Evolutionary conservation across 2,329 filamentous ascomycete genomes (phyloP), one percentile per base, ranked within the genome.

Genomic region (Calonectria fujianensis): DNA sequence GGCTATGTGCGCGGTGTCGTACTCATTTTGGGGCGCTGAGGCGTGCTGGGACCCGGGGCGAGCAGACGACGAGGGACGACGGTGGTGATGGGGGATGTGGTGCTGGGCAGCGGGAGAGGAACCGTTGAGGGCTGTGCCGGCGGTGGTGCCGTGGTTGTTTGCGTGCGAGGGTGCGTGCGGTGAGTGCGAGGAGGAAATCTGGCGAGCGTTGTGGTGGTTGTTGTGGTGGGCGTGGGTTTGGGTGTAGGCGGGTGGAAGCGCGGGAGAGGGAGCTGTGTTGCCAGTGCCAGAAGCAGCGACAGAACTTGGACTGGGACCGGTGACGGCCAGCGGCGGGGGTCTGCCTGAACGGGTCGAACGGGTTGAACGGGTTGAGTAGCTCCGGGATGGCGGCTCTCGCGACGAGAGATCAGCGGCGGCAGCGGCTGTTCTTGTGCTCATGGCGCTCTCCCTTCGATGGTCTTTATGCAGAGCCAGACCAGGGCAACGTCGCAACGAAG

Each of bases 1-100:
- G 80, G 91, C 90, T 87, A 94, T 85, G 87, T 93, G 93, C 80
- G 90, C 88, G 80, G 93, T 90, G 86, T 96, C 95, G 88, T 93
- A 93, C 85, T 97, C 94, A 84, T 93, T 89, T 81, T 93, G 92
- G 70, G 87, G 86, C 68, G 86, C 80, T 54, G 86, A 79, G 71
- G 90, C 86, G 76, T 88, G 86, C 63, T 85, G 81, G 74, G 86
- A 85, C 76, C 86, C 86, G 71, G 85, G 83, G 50, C 76, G 74
- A 52, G 86, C 86, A 32, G 86, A 87, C 45, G 86, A 86, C 80
- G 84, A 77, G 80, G 82, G 84, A 77, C 83, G 85, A 73, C 84
- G 85, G 79, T 85, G 84, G 69, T 83, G 86, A 75, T 83, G 83
- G 70, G 79, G 74, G 70, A 73, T 70, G 64, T 74, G 68, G 77